A percentile compares a stretch with the other conserved stretches of the same genome.
Conservation (phyloP, 305 asterid genomes). For the Striga hermonthica region DNA sequence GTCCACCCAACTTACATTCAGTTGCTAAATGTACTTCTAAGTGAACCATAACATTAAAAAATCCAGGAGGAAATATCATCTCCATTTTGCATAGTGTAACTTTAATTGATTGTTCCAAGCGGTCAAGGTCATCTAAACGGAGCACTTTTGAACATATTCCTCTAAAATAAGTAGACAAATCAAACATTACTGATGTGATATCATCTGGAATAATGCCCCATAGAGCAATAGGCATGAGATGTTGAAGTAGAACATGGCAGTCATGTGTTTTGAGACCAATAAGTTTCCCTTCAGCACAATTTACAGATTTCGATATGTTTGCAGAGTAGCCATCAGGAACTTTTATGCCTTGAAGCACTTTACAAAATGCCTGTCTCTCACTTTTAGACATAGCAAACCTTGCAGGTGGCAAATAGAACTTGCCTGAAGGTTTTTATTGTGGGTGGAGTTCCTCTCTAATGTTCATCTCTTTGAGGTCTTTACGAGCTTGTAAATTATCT, state of each 20-base stretch:
- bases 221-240: background rate
- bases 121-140: background rate
- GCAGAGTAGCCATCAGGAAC: constrained; percentile 14
- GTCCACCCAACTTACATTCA: background rate
- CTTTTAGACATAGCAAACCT: background rate
- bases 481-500: constrained; percentile 12
- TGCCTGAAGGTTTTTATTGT: background rate
- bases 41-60: background rate
- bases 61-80: background rate
- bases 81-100: background rate
- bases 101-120: background rate
- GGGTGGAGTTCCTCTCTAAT: constrained; percentile 9
- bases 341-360: background rate
- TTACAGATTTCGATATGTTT: constrained; percentile 15
- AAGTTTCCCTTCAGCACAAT: background rate
- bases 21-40: constrained; percentile 1
- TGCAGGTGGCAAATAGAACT: background rate
- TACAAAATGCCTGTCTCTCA: background rate
- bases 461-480: constrained; percentile 17
- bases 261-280: constrained; percentile 1
- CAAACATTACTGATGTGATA: background rate
- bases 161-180: background rate
- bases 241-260: constrained; percentile 2
- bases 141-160: background rate
- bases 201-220: background rate